A percentile compares a stretch with the other conserved stretches of the same genome.
phyloP scores from a whole-genome alignment of 2,329 filamentous ascomycete genomes.

The Fusarium sp. region DNA sequence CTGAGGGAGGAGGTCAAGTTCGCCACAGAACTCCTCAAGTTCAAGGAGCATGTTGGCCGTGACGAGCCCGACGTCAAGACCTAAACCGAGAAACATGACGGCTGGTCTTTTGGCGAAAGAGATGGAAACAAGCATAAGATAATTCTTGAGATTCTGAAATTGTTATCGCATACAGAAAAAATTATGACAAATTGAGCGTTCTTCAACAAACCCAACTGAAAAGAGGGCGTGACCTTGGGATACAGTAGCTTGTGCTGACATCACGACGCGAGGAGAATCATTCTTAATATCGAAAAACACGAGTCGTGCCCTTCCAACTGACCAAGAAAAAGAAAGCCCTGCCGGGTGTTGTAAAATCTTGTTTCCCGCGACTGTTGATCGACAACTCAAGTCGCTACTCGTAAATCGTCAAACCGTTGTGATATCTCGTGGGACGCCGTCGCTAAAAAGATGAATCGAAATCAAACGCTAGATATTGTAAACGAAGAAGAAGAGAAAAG shows the following conservation, averaged over 20 bases:
- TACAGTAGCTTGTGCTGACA: conserved; percentile 29
- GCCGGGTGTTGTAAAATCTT: conserved; percentile 48
- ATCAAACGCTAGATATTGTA: conserved; percentile 29
- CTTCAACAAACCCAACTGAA: conserved; percentile 40
- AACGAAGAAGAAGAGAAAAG: conserved; percentile 20
- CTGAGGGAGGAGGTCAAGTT: conserved; percentile 91
- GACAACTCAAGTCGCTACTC: conserved; percentile 45
- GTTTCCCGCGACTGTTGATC: conserved; percentile 32
- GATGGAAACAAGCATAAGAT: conserved; percentile 38
- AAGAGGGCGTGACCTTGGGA: conserved; percentile 21
- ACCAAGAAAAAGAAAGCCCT: conserved; percentile 22
- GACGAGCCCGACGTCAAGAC: conserved; percentile 98
- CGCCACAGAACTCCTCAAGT: conserved; percentile 87
- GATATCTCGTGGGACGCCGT: conserved; percentile 34
- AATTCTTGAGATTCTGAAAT: conserved; percentile 45
- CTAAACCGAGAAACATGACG: conserved; percentile 59
- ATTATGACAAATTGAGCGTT: conserved; percentile 49
- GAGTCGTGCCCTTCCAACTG: conserved; percentile 27
- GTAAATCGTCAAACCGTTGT: conserved; percentile 44
- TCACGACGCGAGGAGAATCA: conserved; percentile 33
- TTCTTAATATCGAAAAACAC: conserved; percentile 27
- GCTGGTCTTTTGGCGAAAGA: conserved; percentile 26
- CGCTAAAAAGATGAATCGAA: conserved; percentile 37
- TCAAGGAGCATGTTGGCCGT: conserved; percentile 93
- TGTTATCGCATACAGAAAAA: conserved; percentile 44